Evolutionary conservation across 495 filamentous ascomycete genomes (phyloP).

Genomic region (Neurospora sp.): DNA sequence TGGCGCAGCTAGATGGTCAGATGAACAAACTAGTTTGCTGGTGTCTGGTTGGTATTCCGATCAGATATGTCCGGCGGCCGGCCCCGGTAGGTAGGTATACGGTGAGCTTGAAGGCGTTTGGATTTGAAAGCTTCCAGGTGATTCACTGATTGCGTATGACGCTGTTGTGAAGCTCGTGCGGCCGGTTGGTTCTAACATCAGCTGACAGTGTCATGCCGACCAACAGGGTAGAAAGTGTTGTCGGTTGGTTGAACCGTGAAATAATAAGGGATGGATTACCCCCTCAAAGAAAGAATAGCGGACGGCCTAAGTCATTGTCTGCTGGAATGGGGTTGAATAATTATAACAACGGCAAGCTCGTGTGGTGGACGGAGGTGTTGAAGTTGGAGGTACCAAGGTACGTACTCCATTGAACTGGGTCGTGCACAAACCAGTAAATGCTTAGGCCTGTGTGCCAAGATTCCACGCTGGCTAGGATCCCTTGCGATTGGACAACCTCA

Average conservation of each 20-base stretch:
- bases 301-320: background rate
- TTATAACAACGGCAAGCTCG: background rate
- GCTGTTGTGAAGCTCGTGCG: background rate
- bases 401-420: background rate
- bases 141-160: background rate
- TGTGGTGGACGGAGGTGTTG: background rate
- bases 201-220: background rate
- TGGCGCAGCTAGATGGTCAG: background rate
- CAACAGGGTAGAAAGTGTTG: background rate
- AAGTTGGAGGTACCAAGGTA: background rate
- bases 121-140: background rate
- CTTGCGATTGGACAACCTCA: background rate
- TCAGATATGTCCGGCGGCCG: background rate
- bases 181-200: background rate
- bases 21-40: background rate
- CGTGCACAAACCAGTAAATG: background rate
- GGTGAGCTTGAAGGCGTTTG: background rate
- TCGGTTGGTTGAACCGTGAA: background rate
- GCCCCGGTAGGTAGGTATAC: background rate
- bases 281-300: background rate
- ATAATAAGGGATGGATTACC: background rate
- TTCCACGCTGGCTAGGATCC: background rate
- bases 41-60: background rate
- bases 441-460: background rate
- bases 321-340: background rate